A percentile compares a stretch with the other conserved stretches of the same genome.
Conservation (phyloP, 768 basidiomycete species). For the Lentinula detonsa region DNA sequence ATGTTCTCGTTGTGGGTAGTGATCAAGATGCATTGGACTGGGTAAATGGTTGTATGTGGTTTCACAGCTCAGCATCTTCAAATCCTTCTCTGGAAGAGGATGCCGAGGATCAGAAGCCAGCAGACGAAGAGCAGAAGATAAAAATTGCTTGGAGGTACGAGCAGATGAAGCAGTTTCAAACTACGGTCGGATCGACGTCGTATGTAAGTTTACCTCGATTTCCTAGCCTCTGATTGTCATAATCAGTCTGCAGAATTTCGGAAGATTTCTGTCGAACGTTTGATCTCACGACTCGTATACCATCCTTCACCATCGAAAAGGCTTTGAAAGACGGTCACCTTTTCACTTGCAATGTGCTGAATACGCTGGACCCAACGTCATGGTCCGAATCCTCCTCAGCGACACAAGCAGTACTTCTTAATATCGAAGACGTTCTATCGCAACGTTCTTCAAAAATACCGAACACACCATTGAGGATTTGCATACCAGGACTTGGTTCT, state of each 20-base stretch:
- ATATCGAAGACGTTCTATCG: constrained; percentile 22
- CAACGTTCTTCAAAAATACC: constrained; percentile 17
- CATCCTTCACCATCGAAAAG: constrained; percentile 39
- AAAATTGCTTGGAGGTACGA: constrained; percentile 99
- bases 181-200: constrained; percentile 53
- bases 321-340: constrained; percentile 35
- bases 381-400: constrained; percentile 2
- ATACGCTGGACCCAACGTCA: neutral
- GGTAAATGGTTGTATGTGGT: constrained; percentile 79
- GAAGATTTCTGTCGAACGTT: constrained; percentile 67
- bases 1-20: constrained; percentile 55
- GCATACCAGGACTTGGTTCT: constrained; percentile 57
- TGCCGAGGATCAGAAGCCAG: constrained; percentile 30
- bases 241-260: constrained; percentile 28
- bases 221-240: neutral
- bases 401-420: constrained; percentile 17
- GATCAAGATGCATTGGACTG: constrained; percentile 46
- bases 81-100: constrained; percentile 15
- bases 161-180: constrained; percentile 87
- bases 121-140: constrained; percentile 50
- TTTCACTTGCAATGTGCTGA: constrained; percentile 17
- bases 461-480: constrained; percentile 46
- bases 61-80: constrained; percentile 21
- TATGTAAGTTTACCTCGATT: constrained; percentile 31
- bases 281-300: constrained; percentile 65